Percentiles rank a stretch among this genome's conserved stretches.
phyloP scores from a whole-genome alignment of 176 grass and related monocot genomes.

The Zoysia japonica region DNA sequence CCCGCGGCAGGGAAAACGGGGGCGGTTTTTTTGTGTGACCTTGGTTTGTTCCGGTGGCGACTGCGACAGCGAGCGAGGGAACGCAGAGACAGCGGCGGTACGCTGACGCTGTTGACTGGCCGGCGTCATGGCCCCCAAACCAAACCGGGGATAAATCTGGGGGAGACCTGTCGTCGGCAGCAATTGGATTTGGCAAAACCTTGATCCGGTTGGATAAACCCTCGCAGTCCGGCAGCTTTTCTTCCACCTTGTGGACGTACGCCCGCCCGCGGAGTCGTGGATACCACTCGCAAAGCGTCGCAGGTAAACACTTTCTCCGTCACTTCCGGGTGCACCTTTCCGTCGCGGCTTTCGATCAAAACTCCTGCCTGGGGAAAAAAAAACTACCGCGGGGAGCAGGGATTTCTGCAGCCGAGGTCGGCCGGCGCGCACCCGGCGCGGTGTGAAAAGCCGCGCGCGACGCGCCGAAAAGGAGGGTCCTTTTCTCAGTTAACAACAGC shows the following conservation, averaged over 20 bases:
- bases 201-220: no score
- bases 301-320: not conserved
- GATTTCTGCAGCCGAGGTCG: not conserved
- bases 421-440: not conserved
- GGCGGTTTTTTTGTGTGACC: not conserved
- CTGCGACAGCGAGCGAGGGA: not conserved
- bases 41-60: not conserved
- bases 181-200: no score
- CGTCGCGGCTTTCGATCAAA: not conserved
- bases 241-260: no score
- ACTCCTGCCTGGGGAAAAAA: not conserved
- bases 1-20: constrained; percentile 10
- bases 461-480: not conserved
- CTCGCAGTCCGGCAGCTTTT: no score
- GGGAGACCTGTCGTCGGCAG: not conserved
- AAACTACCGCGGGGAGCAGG: not conserved
- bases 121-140: not conserved
- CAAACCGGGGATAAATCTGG: not conserved
- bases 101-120: not conserved
- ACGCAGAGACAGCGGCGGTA: not conserved
- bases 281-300: not conserved
- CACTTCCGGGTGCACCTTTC: not conserved
- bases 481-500: not conserved
- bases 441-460: not conserved
- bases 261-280: no score